Evolutionary conservation across 305 asterid species (phyloP), one percentile per base, ranked within the genome.

Genomic region (Fraxinus angustifolia): DNA sequence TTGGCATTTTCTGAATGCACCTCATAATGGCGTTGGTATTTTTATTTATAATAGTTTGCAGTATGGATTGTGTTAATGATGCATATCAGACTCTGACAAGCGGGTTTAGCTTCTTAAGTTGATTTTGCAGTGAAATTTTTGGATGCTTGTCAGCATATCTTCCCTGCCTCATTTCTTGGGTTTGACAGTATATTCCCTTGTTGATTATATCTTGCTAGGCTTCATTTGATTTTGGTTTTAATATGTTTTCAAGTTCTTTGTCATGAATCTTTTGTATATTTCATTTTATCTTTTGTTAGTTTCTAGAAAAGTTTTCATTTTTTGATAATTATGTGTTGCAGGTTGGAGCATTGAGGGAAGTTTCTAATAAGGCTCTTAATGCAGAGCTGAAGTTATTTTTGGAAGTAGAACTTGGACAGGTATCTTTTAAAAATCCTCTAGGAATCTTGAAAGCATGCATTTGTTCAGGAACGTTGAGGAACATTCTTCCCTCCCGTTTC

Each of bases 311-410:
- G 34, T 53, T 73, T 75, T 50, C 53, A 74, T 53, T 6, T 75
- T 30, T 1, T 36, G 31, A 16, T 81, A 79, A 76, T 75, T 79
- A 75, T 84, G 40, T 72, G 42, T 7, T 89, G 87, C 87, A 90
- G 97, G 95, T 92, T 85, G 95, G 93, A 78, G 83, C 90, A 77
- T 75, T 92, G 85, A 90, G 91, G 75, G 95, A 92, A 81, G 88
- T 80, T 48, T 91, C 91, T 65, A 92, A 85, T 80, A 89, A 90
- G 82, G 88, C 84, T n/a, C 86, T 88, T 76, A 87, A 87, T 82
- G 87, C 94, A n/a, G 94, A 89, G 75, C 85, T 91, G 48, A 91
- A 92, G 83, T 87, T 92, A 85, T 90, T 91, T 84, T 76, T 92
- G 85, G 97, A 92, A 89, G 89, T 91, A 73, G 90, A 88, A 62